These are phyloP conservation scores for Ophiognomonia clavigignenti-juglandacearum DNA, from an alignment of 2,329 filamentous ascomycete genomes.

Conservation along the genomic window DNA sequence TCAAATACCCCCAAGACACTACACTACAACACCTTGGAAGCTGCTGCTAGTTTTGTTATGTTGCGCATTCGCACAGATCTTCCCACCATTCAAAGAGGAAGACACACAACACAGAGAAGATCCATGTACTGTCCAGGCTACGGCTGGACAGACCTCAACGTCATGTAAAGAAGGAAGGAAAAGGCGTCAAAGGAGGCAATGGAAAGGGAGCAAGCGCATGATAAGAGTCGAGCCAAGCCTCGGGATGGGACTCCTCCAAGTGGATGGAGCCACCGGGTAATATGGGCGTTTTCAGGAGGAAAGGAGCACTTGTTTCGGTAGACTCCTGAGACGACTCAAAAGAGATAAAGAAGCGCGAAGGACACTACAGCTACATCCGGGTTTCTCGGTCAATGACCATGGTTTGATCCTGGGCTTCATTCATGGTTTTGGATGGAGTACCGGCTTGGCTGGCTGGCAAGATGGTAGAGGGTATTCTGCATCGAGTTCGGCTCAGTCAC, in stretches of 20 bases:
- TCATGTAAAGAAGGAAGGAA: conserved; percentile 18
- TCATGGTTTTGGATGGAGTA: conserved; percentile 1
- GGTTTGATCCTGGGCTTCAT: conserved; percentile 2
- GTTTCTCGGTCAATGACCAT: conserved; percentile 7
- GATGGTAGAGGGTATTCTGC: conserved; percentile 5
- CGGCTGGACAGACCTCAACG: conserved; percentile 14
- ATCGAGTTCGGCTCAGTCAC: conserved; percentile 6
- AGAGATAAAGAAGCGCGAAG: not conserved
- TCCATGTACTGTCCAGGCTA: conserved; percentile 17
- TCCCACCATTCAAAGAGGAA: conserved; percentile 9
- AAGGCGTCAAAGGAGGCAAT: conserved; percentile 12
- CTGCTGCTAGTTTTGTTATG: conserved; percentile 16
- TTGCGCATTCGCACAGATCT: conserved; percentile 10
- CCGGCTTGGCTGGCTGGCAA: conserved; percentile 5
- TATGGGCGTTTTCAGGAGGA: conserved; percentile 13
- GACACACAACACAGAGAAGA: conserved; percentile 13
- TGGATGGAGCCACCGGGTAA: conserved; percentile 14
- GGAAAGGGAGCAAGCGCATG: conserved; percentile 9
- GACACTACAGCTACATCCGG: conserved; percentile 7
- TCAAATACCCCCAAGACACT: conserved; percentile 18
- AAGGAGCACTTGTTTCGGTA: conserved; percentile 11
- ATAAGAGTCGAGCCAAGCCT: conserved; percentile 17
- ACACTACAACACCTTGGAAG: conserved; percentile 19
- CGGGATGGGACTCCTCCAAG: conserved; percentile 16
- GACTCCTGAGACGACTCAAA: conserved; percentile 10